Conservation (phyloP, 805 yeast species). For the Saturnispora saitoi region DNA sequence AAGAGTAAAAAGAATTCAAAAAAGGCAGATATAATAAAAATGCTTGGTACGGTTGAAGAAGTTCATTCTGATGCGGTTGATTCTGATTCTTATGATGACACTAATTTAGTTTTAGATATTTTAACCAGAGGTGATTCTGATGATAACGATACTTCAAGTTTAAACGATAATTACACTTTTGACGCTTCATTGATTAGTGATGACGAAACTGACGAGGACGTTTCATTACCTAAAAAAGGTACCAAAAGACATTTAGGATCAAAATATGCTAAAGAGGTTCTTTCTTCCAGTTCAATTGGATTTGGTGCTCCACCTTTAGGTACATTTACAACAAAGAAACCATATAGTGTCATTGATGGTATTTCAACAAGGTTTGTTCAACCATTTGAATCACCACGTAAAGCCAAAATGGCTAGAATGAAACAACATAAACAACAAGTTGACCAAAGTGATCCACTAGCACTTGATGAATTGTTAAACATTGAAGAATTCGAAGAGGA, state of each 20-base stretch:
- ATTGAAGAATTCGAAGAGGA: slow-evolving; percentile 76
- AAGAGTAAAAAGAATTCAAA: slow-evolving; percentile 4
- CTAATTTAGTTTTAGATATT: slow-evolving; percentile 12
- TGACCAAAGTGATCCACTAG: slow-evolving; percentile 18
- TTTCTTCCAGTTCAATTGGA: slow-evolving; percentile 79
- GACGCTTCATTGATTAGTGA: slow-evolving; percentile 42
- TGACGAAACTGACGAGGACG: slow-evolving; percentile 91
- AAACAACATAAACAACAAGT: neutral
- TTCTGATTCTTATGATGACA: slow-evolving; percentile 12
- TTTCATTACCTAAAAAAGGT: slow-evolving; percentile 65
- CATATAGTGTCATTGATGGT: slow-evolving; percentile 93
- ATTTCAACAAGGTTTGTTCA: slow-evolving; percentile 76
- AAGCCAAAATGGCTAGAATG: slow-evolving; percentile 18
- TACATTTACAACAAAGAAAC: slow-evolving; percentile 77
- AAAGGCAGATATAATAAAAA: slow-evolving; percentile 10
- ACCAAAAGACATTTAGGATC: slow-evolving; percentile 51
- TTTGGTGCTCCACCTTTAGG: slow-evolving; percentile 89
- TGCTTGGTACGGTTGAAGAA: slow-evolving; percentile 11
- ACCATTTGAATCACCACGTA: slow-evolving; percentile 28
- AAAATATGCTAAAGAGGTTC: slow-evolving; percentile 84
- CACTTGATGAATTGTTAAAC: slow-evolving; percentile 73
- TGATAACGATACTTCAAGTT: slow-evolving; percentile 36
- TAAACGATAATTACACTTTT: slow-evolving; percentile 59
- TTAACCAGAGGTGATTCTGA: slow-evolving; percentile 33
- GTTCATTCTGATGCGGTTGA: slow-evolving; percentile 6